A percentile compares a stretch with the other conserved stretches of the same genome.
Evolutionary conservation across 2,329 filamentous ascomycete species (phyloP).

Genomic region (Fusarium circinatum): DNA sequence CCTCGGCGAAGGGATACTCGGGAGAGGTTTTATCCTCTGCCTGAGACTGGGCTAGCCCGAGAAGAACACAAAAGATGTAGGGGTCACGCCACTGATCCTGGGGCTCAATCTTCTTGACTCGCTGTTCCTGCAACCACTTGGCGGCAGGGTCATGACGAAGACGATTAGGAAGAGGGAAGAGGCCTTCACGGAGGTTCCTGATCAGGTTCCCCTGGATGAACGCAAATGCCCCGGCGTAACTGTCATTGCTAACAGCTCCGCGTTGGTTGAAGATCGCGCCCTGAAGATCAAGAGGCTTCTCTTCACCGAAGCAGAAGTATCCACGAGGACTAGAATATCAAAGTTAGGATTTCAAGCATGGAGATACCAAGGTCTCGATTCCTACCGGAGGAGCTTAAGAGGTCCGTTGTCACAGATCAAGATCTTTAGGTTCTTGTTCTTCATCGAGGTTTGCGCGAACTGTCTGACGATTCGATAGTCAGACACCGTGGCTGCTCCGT

Average conservation of each 20-base stretch:
- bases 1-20: background rate
- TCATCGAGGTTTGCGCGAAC: slow-evolving; percentile 36
- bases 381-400: slow-evolving; percentile 35
- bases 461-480: slow-evolving; percentile 30
- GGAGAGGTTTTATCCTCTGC: slow-evolving; percentile 7
- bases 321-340: slow-evolving; percentile 30
- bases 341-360: background rate
- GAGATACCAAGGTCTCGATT: rapidly evolving
- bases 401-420: slow-evolving; percentile 35
- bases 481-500: background rate
- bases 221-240: slow-evolving; percentile 28
- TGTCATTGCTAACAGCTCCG: background rate
- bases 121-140: slow-evolving; percentile 17
- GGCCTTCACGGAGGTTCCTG: slow-evolving; percentile 24
- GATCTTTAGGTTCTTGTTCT: slow-evolving; percentile 34
- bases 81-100: slow-evolving; percentile 35
- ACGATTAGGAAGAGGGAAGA: slow-evolving; percentile 30
- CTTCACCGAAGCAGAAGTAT: slow-evolving; percentile 37
- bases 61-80: slow-evolving; percentile 38
- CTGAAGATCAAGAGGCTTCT: slow-evolving; percentile 38
- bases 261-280: slow-evolving; percentile 33
- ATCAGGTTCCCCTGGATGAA: slow-evolving; percentile 41
- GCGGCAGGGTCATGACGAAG: slow-evolving; percentile 31
- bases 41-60: slow-evolving; percentile 41
- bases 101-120: slow-evolving; percentile 35